Percentiles rank a stretch among this genome's conserved stretches.
These are phyloP conservation scores for Vaucheria bursata DNA, from an alignment of 352 stramenopile genomes.

Conservation along the genomic window DNA sequence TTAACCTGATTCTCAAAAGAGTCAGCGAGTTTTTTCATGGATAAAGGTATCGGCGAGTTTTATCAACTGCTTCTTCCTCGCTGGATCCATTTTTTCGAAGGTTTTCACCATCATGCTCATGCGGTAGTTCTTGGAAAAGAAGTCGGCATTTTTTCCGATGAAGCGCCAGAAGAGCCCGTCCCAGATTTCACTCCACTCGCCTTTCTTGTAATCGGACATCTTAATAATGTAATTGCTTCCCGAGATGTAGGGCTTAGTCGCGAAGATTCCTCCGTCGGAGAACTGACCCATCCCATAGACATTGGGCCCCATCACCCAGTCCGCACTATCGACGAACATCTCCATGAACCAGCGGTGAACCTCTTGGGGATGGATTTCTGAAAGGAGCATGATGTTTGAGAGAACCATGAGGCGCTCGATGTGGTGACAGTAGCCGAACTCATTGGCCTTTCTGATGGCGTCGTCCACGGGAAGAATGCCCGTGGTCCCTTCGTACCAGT, in stretches of 20 bases:
- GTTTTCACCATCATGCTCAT: background rate
- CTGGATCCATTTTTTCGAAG: background rate
- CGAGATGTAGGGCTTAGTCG: background rate
- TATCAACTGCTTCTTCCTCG: background rate
- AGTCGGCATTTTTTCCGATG: background rate
- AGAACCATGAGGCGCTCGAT: background rate
- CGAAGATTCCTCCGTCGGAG: background rate
- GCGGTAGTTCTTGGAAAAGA: background rate
- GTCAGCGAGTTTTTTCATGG: too few species aligned
- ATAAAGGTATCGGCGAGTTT: too few species aligned
- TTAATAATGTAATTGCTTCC: background rate
- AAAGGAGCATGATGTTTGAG: background rate
- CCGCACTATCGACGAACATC: background rate
- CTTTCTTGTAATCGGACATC: background rate
- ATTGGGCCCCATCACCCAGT: conserved; percentile 1
- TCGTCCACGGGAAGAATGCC: background rate
- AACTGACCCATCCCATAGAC: background rate
- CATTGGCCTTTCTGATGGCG: background rate
- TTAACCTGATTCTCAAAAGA: too few species aligned
- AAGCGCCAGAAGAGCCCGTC: background rate
- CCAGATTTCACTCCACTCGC: background rate
- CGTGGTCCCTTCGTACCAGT: background rate
- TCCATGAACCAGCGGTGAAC: background rate
- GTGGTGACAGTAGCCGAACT: background rate
- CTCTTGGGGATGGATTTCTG: background rate